Evolutionary conservation across 768 basidiomycete species (phyloP), one percentile per base, ranked within the genome.

Genomic region (Russula dissimulans): DNA sequence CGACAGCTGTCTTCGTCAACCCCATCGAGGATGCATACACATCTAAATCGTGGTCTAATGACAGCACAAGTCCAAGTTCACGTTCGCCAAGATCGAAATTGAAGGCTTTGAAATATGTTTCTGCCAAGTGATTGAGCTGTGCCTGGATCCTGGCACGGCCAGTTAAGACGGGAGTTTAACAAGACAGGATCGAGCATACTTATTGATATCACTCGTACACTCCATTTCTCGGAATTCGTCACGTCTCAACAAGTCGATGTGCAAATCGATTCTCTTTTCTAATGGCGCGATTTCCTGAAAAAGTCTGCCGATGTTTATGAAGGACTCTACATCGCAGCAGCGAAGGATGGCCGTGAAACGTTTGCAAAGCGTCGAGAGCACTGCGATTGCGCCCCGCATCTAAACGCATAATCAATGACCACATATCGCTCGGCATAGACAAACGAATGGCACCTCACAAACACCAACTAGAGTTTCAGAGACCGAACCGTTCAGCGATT

Each of bases 221-320:
- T 98, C 95, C 75, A 87, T 81, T 72, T 94, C 95, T 26, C 87
- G 81, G 76, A 99, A 95, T 71, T 94, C 95, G 66, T 97, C 92
- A 48, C 85, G 79, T 45, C 88, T 79, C 3, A 97, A 75, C 29
- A 89, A 77, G 49, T 90, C 89, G 63, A 97, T 82, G 69, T 97
- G 95, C 75, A 89, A 87, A 67, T 99, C 94, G 50, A 99, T 82
- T 32, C 89, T 81, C 71, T 88, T 91, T 75, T 99, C 97, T 71
- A 97, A 83, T 0, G 87, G 88, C 0, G 83, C 82, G 22, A 98
- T 81, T 64, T 99, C 97, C 7, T 81, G 82, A 68, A 83, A 89
- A 17, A 95, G 78, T 34, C 89, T 81, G 0, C 94, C 95, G 45
- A 89, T 82, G 66, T 81, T 85, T 60, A 97, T 73, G 82, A 95